Evolutionary conservation across 345 rosid genomes (phyloP).

Genomic region (Toxicodendron radicans): DNA sequence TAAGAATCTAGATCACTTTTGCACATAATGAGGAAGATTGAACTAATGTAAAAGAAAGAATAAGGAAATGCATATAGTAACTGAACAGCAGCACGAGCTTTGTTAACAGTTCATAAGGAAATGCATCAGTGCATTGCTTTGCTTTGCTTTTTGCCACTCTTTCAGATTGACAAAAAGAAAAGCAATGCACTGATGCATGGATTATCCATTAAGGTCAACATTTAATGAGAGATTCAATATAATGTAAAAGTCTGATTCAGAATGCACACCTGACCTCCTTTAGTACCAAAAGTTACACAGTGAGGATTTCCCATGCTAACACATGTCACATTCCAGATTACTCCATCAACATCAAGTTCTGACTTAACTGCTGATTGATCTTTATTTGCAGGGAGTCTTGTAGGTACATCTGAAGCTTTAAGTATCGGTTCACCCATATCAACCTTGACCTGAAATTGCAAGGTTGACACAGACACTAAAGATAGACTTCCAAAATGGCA

Average conservation of each 20-base stretch:
- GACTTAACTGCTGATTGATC: slow-evolving; percentile 59
- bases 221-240: not conserved
- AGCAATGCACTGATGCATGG: not conserved
- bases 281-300: slow-evolving; percentile 74
- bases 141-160: no score
- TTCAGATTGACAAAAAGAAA: not conserved
- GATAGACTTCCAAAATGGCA: not conserved
- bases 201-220: not conserved
- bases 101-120: not conserved
- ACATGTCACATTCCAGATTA: slow-evolving; percentile 88
- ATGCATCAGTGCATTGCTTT: not conserved
- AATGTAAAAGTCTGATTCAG: slow-evolving; percentile 7
- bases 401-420: slow-evolving; percentile 79
- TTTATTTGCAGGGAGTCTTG: slow-evolving; percentile 64
- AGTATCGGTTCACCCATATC: slow-evolving; percentile 95
- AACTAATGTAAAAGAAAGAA: not conserved
- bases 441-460: slow-evolving; percentile 70
- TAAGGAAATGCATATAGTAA: not conserved
- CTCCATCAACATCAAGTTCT: slow-evolving; percentile 73
- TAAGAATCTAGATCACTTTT: not conserved
- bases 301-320: slow-evolving; percentile 99
- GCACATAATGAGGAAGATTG: not conserved
- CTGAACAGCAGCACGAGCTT: not conserved
- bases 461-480: slow-evolving; percentile 1
- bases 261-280: slow-evolving; percentile 57